Percentiles rank a stretch among this genome's conserved stretches.
phyloP scores from a whole-genome alignment of 345 rosid genomes.

The Citrus inodora region DNA sequence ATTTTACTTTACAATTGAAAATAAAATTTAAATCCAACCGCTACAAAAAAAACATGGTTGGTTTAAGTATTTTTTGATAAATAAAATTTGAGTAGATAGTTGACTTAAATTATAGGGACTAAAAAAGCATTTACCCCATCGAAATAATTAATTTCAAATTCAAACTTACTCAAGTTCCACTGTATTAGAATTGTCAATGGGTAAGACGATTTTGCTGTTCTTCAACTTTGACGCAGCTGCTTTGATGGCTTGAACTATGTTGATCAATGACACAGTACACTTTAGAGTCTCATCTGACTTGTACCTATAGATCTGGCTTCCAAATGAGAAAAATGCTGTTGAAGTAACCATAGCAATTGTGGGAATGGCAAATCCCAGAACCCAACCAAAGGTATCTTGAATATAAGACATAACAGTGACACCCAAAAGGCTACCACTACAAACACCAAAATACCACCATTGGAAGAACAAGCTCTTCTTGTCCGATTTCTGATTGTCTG shows the following conservation, averaged over 20 bases:
- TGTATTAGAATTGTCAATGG: slow-evolving; percentile 34
- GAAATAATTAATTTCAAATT: too few relatives aligned
- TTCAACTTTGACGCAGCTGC: slow-evolving; percentile 23
- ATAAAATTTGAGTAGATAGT: too few relatives aligned
- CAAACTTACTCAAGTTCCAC: slow-evolving; percentile 77
- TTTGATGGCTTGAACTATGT: slow-evolving; percentile 33
- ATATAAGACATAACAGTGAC: slow-evolving; percentile 82
- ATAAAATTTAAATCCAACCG: too few relatives aligned
- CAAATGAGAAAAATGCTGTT: slow-evolving; percentile 46
- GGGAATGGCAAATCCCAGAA: slow-evolving; percentile 87
- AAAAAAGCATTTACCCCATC: too few relatives aligned
- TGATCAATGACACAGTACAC: slow-evolving; percentile 20
- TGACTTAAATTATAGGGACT: too few relatives aligned
- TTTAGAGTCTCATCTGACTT: slow-evolving; percentile 20
- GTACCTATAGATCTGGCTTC: slow-evolving; percentile 48
- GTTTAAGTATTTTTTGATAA: too few relatives aligned
- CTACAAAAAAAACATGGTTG: too few relatives aligned
- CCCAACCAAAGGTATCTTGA: slow-evolving; percentile 95
- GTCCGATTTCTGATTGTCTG: slow-evolving; percentile 36
- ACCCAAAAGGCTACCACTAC: slow-evolving; percentile 87
- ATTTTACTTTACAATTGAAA: too few relatives aligned
- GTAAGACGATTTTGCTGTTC: slow-evolving; percentile 35
- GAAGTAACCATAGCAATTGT: slow-evolving; percentile 66
- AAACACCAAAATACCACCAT: slow-evolving; percentile 92
- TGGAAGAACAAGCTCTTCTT: slow-evolving; percentile 66